A percentile compares a stretch with the other conserved stretches of the same genome.
Conservation (phyloP, 371 early-diverging fungal species). For the Funneliformis caledonium region DNA sequence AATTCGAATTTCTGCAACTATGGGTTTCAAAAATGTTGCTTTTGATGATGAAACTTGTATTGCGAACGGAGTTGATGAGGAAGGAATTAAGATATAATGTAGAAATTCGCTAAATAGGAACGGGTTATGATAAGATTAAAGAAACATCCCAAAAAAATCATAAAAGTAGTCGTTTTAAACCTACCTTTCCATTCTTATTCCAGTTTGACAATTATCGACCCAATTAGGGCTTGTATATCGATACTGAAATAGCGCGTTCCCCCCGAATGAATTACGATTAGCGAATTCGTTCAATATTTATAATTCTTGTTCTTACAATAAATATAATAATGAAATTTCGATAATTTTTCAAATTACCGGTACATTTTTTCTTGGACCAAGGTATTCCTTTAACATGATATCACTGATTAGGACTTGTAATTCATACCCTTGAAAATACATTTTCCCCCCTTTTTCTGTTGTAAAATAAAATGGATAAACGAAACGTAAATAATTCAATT, state of each 20-base stretch:
- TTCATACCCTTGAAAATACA: constrained; percentile 9
- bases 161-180: too few species aligned
- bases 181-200: constrained; percentile 16
- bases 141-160: not conserved
- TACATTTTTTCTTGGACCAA: constrained; percentile 3
- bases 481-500: too few species aligned
- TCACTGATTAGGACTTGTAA: not conserved
- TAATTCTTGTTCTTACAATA: too few species aligned
- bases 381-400: not conserved
- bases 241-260: not conserved
- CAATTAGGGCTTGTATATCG: constrained; percentile 1
- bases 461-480: not conserved
- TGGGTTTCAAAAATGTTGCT: not conserved
- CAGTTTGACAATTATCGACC: constrained; percentile 5
- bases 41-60: not conserved
- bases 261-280: not conserved
- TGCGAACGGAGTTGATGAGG: not conserved
- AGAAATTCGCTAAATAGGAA: not conserved
- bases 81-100: not conserved
- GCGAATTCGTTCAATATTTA: not conserved
- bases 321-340: too few species aligned
- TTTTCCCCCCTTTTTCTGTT: not conserved
- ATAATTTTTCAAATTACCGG: not conserved
- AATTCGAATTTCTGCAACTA: not conserved
- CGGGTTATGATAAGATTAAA: too few species aligned